Percentiles rank a stretch among this genome's conserved stretches.
Evolutionary conservation across 2,329 filamentous ascomycete species (phyloP).

Genomic region (Cytospora chrysosperma): DNA sequence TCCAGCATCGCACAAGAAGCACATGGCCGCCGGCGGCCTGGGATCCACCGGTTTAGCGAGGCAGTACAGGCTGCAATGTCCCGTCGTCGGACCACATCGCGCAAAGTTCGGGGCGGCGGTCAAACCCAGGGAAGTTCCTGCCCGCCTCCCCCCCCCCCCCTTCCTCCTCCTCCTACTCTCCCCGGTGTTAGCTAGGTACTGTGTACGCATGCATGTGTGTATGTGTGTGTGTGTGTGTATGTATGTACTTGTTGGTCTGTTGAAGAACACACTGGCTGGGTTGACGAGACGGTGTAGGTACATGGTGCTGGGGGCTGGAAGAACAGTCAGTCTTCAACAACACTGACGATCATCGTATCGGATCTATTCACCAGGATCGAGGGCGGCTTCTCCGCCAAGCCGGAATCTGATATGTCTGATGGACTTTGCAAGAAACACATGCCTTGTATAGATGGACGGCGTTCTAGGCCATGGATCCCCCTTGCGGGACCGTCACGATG

Average conservation of each 20-base stretch:
- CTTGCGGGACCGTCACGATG: conserved; percentile 1
- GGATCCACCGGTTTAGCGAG: background rate
- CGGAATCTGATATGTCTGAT: too few relatives aligned
- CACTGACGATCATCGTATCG: background rate
- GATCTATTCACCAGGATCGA: background rate
- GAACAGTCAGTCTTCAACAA: background rate
- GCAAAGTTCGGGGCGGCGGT: background rate
- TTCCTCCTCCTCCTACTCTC: too few relatives aligned
- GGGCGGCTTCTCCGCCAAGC: too few relatives aligned
- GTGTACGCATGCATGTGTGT: too few relatives aligned
- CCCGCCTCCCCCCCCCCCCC: too few relatives aligned
- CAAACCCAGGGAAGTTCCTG: background rate
- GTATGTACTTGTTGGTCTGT: background rate
- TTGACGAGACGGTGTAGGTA: background rate
- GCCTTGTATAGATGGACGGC: conserved; percentile 12
- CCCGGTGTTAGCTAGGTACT: too few relatives aligned
- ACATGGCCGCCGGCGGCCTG: background rate
- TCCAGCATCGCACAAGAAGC: too few relatives aligned
- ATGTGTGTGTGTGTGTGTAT: too few relatives aligned
- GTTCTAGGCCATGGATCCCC: conserved; percentile 5
- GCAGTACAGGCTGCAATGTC: conserved; percentile 4
- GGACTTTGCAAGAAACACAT: conserved; percentile 11
- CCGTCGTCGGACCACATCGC: conserved; percentile 5
- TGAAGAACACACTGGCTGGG: background rate
- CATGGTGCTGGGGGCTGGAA: too few relatives aligned